Base-by-base conservation (phyloP, 306 rosid species). In the Trifolium subterraneum region DNA sequence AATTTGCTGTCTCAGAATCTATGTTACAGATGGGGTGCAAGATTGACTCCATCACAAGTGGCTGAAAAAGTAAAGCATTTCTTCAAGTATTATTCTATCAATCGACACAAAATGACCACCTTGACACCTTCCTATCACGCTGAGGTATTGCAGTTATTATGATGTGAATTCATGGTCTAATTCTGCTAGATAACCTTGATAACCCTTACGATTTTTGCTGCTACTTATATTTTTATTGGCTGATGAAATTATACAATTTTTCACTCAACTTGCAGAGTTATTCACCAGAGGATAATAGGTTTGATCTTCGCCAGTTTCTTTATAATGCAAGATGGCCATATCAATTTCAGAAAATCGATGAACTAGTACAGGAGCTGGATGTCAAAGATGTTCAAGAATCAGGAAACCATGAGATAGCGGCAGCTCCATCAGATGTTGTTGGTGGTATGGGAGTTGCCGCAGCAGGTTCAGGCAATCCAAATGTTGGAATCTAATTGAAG, bases 371-470 rank as follows among this genome's bases (percentile, higher is more conserved):
- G 6, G 93, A 88, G 79, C 54, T 87, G 63, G 81, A 87, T 73
- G 95, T 79, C 48, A 74, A 88, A 66, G 79, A 78, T 62, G 78
- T 81, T 79, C 74, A 74, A 59, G 86, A 83, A 62, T 70, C 83
- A 35, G 73, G 67, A 54, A 77, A 75, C 68, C 88, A 80, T 44
- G 90, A 84, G 44, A 70, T 59, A 42, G 44, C 77, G 31, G 77
- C 79, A 59, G 81, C 76, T 56, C 50, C 85, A 70, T 81, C 84
- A 73, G 63, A 81, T 27, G 88, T 80, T 79, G 87, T 79, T 63
- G 87, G 88, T 47, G 98, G 98, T 44, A 86, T 93, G 91, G 96
- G 99, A 84, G 97, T 94, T 72, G 89, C 85, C 52, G 96, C 99
- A 63, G 93, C 89, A 31, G 99, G 96, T 81, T 87, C 97, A 50